phyloP scores from a whole-genome alignment of 305 asterid genomes.

The Fraxinus baroniana region DNA sequence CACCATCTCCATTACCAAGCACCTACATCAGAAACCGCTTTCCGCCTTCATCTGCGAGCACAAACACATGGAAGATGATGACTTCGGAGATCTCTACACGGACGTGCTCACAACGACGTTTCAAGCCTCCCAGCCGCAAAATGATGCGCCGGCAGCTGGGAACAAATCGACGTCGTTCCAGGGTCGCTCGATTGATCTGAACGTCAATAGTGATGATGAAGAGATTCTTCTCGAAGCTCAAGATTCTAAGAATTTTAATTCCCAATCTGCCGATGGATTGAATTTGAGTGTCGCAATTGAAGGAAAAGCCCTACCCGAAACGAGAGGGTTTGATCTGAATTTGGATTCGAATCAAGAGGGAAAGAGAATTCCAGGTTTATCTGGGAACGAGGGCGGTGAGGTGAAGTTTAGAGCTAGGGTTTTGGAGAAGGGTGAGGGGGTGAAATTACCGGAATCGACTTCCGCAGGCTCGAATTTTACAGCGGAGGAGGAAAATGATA shows the following conservation, averaged over 20 bases:
- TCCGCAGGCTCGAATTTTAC: conserved; percentile 39
- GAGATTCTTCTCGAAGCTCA: conserved; percentile 46
- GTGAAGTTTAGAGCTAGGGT: conserved; percentile 45
- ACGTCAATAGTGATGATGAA: conserved; percentile 48
- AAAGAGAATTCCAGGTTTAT: conserved; percentile 29
- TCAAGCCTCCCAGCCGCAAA: conserved; percentile 27
- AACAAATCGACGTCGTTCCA: conserved; percentile 24
- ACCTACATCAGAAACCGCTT: conserved; percentile 20
- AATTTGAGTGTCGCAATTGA: conserved; percentile 30
- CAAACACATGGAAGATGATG: conserved; percentile 82
- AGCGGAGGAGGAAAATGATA: conserved; percentile 59
- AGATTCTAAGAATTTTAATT: conserved; percentile 33
- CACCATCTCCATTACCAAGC: background rate
- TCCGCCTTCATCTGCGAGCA: conserved; percentile 24
- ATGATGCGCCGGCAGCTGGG: conserved; percentile 25
- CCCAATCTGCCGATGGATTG: conserved; percentile 19
- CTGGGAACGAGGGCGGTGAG: conserved; percentile 27
- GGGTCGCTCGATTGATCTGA: conserved; percentile 59
- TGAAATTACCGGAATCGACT: conserved; percentile 26
- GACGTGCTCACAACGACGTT: conserved; percentile 64
- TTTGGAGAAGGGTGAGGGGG: conserved; percentile 52
- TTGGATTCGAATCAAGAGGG: conserved; percentile 32
- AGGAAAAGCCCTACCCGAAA: conserved; percentile 42
- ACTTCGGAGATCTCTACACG: conserved; percentile 97
- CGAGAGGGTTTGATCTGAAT: conserved; percentile 44